These are phyloP conservation scores for Paecilomyces formosus DNA, from an alignment of 2,329 filamentous ascomycete species.

Conservation along the genomic window DNA sequence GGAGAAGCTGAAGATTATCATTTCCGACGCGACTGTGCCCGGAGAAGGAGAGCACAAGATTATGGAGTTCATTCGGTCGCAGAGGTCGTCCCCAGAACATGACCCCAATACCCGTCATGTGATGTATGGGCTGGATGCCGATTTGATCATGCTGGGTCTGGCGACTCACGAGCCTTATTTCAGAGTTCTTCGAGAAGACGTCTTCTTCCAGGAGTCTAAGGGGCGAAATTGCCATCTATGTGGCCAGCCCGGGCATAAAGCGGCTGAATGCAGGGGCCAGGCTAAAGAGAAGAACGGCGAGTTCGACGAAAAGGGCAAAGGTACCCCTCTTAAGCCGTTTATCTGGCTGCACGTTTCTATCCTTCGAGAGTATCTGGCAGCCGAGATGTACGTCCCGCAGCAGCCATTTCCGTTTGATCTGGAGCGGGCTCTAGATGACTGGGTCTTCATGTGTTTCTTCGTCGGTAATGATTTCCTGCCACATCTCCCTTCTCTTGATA, in stretches of 20 bases:
- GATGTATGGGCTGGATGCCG: conserved; percentile 94
- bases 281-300: conserved; percentile 71
- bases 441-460: conserved; percentile 99
- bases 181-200: conserved; percentile 90
- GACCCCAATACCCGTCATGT: conserved; percentile 96
- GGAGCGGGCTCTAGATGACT: conserved; percentile 90
- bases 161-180: conserved; percentile 98
- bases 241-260: conserved; percentile 86
- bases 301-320: conserved; percentile 72
- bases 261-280: conserved; percentile 73
- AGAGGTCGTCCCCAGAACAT: conserved; percentile 81
- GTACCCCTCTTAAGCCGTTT: conserved; percentile 72
- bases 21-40: conserved; percentile 94
- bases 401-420: conserved; percentile 86
- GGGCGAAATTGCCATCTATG: conserved; percentile 78
- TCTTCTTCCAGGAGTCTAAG: conserved; percentile 85
- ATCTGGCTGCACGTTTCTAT: conserved; percentile 96
- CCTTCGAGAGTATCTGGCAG: conserved; percentile 83
- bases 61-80: conserved; percentile 95
- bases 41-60: conserved; percentile 99
- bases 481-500: conserved; percentile 93
- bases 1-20: conserved; percentile 95
- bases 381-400: conserved; percentile 75
- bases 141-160: conserved; percentile 96
- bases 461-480: conserved; percentile 98